These are phyloP conservation scores for Calonectria fujianensis DNA, from an alignment of 2,329 filamentous ascomycete genomes.

Conservation along the genomic window DNA sequence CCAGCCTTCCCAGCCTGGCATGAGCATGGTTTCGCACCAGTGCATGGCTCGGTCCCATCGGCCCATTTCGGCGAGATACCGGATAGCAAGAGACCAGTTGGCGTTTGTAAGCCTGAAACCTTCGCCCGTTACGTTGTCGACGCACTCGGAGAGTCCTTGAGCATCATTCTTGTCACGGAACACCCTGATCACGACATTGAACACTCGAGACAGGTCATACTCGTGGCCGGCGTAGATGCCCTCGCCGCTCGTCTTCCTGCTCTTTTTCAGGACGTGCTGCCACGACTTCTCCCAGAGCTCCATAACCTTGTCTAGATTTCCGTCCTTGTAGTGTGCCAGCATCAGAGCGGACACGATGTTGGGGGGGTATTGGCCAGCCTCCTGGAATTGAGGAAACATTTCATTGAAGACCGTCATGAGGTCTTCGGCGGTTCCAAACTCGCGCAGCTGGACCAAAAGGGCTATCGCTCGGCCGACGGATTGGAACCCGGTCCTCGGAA, in stretches of 20 bases:
- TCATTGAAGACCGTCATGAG: constrained; percentile 73
- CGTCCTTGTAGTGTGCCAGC: constrained; percentile 75
- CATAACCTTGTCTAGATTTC: constrained; percentile 76
- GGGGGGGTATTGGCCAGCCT: constrained; percentile 66
- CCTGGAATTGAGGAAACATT: constrained; percentile 60
- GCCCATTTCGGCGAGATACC: constrained; percentile 77
- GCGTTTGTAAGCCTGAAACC: constrained; percentile 85
- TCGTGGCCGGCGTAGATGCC: constrained; percentile 68
- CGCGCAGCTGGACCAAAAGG: constrained; percentile 60
- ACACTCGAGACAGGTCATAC: constrained; percentile 70
- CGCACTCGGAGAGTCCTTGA: constrained; percentile 67
- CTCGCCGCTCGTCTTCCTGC: constrained; percentile 47
- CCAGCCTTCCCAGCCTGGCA: constrained; percentile 88
- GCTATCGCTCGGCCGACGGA: constrained; percentile 58
- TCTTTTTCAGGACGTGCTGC: constrained; percentile 66
- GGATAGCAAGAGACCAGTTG: constrained; percentile 88
- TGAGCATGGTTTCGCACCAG: constrained; percentile 85
- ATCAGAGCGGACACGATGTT: constrained; percentile 80
- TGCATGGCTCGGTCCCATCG: constrained; percentile 80
- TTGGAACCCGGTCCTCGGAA: constrained; percentile 54
- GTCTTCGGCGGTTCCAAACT: constrained; percentile 73
- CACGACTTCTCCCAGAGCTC: constrained; percentile 80
- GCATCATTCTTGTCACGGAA: constrained; percentile 64
- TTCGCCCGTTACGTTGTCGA: constrained; percentile 74
- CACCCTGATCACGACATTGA: constrained; percentile 70